Evolutionary conservation across 768 basidiomycete genomes (phyloP).

Genomic region (Suillus subalutaceus): DNA sequence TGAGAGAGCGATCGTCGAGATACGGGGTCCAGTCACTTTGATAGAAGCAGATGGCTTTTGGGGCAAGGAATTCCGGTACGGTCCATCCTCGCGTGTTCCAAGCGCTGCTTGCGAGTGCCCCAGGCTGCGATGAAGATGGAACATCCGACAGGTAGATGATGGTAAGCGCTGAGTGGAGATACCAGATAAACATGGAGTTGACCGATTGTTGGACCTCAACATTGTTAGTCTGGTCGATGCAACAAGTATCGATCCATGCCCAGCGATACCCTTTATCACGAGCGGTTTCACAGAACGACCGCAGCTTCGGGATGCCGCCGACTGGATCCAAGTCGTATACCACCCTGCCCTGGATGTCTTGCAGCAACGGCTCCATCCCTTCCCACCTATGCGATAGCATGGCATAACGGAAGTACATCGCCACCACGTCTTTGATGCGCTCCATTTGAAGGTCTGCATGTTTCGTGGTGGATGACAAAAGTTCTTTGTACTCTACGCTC

Average conservation of each 20-base stretch:
- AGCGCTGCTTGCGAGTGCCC: too few species aligned
- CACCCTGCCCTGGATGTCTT: neutral
- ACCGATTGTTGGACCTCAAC: neutral
- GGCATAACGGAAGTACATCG: neutral
- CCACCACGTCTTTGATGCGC: neutral
- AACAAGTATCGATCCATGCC: neutral
- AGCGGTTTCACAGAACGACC: neutral
- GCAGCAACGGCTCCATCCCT: neutral
- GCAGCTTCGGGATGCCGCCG: neutral
- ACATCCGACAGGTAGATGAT: neutral
- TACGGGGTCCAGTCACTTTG: neutral
- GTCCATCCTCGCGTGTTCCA: slow-evolving; percentile 1
- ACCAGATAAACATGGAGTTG: neutral
- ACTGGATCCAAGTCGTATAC: neutral
- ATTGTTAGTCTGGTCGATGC: neutral
- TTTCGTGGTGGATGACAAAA: too few species aligned
- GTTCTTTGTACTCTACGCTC: neutral
- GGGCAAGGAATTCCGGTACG: neutral
- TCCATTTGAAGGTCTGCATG: too few species aligned
- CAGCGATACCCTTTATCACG: neutral
- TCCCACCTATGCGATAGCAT: neutral
- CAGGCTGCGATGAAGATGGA: too few species aligned
- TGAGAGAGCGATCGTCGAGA: neutral
- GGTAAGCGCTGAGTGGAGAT: neutral
- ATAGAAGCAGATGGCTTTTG: neutral